Evolutionary conservation across 257 asterid genomes (phyloP).

Genomic region (Anisodus tanguticus): DNA sequence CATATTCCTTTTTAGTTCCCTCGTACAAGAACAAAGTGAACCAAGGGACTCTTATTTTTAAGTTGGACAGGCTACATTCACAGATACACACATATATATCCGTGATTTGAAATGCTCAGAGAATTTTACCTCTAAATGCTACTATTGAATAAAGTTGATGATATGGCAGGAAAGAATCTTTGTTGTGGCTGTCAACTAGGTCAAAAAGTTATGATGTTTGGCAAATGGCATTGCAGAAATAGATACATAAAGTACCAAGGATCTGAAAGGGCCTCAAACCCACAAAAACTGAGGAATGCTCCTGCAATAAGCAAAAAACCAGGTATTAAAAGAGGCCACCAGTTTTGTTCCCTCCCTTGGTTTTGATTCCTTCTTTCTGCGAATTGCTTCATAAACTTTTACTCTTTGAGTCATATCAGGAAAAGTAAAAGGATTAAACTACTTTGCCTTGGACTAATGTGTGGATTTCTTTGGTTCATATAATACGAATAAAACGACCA

Average conservation of each 20-base stretch:
- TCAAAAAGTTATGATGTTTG: conserved; percentile 9
- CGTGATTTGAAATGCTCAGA: neutral
- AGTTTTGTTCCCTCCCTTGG: neutral
- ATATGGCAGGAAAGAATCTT: neutral
- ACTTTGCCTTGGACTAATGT: conserved; percentile 15
- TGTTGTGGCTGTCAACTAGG: neutral
- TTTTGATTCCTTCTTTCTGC: neutral
- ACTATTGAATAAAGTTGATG: conserved; percentile 16
- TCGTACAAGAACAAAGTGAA: neutral
- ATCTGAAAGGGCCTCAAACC: neutral
- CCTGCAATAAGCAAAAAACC: neutral
- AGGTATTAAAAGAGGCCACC: neutral
- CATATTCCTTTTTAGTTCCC: neutral
- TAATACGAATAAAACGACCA: neutral
- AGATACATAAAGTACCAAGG: conserved; percentile 26
- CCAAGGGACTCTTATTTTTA: conserved; percentile 13
- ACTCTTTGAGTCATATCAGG: neutral
- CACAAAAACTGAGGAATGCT: neutral
- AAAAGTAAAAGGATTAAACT: neutral
- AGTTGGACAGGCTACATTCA: neutral
- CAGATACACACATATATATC: neutral
- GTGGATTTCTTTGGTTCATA: neutral
- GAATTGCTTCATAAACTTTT: neutral
- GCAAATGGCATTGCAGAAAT: conserved; percentile 28
- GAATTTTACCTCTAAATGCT: neutral